Base-by-base conservation (phyloP, 306 rosid genomes). In the Bauhinia variegata region DNA sequence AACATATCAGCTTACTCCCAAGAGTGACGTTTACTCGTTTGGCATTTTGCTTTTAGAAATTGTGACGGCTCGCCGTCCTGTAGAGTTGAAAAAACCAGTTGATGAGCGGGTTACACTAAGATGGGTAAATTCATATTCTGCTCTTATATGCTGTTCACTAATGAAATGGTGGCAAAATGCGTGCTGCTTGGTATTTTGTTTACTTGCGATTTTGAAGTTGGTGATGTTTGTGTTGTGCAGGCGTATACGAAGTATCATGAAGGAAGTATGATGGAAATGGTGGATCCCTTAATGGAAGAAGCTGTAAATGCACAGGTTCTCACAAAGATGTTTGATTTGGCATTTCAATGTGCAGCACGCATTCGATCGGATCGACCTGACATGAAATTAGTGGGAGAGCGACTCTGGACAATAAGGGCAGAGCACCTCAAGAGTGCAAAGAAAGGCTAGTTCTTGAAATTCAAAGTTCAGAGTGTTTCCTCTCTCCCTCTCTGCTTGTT, bases 1-100 rank as follows among this genome's bases (percentile, higher is more conserved):
- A 81, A 95, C 99, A 50, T 82, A 82, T 75, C 95, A 90, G 65
- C 99, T 95, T 85, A 95, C 97, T 43, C 36, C 92, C 63, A 95
- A 82, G 77, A 95, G 99, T 77, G 99, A 95, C 58, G 99, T 95
- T 56, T 95, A 86, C 87, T 95, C 99, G 3, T 95, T 95, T 62
- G 99, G 99, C 60, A 74, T 95, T 68, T 81, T 95, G 80, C 95
- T 95, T 23, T 56, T 88, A 42, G 99, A 95, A 75, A 95, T 95
- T 51, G 13, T 95, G 72, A 75, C 95, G 0, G 95, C 95, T 47
- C 97, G 95, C 13, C 96, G 99, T 38, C 99, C 99, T 17, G 87
- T 95, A 78, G 99, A 95, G 73, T 23, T 86, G 77, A 95, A 77
- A 76, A 84, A 73, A 83, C 54, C 85, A 12, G 46, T 51, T 28